Base-by-base conservation (phyloP, 805 yeast genomes). In the Wickerhamiella nectarea region DNA sequence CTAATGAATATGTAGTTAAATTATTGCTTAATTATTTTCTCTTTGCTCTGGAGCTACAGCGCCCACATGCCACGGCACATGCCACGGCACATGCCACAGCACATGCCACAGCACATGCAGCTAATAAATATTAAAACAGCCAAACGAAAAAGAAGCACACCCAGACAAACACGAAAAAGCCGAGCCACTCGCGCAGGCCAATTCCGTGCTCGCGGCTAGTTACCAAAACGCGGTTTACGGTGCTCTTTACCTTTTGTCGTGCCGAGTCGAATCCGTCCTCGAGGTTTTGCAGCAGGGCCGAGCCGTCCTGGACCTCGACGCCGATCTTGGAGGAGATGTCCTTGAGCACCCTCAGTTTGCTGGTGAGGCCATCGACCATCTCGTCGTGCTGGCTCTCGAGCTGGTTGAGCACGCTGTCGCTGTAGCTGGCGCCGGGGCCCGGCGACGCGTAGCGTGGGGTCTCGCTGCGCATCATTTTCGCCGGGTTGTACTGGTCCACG, bases 371-470 rank as follows among this genome's bases (percentile, higher is more conserved):
- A 18, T 68, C 66, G 50, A 75, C 57, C 42, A 76, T 74, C 45
- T 75, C 79, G 28, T 75, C 81, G 48, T 71, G 71, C 55, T 80
- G 87, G 3, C 79, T 67, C 56, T 80, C 87, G 39, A 80, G 56
- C 47, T 73, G 75, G 17, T 79, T 70, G 51, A 77, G 53, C 45
- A 70, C 66, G 21, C 74, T 61, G 36, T 76, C 80, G 11, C 71
- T 64, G 55, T 66, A 71, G 54, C 68, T 39, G 45, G 56, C 52
- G n/a, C n/a, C n/a, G 2, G 43, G 36, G 50, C 50, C 17, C 49
- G 37, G 33, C 45, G 44, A 17, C 47, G 35, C 25, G 43, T 33
- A 25, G 45, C 48, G 41, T 5, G 48, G 37, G 14, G 46, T 31
- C 22, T 31, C 41, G 12, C 46, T 38, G 10, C 45, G 38, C 48